A percentile compares a stretch with the other conserved stretches of the same genome.
Evolutionary conservation across 306 rosid genomes (phyloP).

Genomic region (Amphicarpaea edgeworthii): DNA sequence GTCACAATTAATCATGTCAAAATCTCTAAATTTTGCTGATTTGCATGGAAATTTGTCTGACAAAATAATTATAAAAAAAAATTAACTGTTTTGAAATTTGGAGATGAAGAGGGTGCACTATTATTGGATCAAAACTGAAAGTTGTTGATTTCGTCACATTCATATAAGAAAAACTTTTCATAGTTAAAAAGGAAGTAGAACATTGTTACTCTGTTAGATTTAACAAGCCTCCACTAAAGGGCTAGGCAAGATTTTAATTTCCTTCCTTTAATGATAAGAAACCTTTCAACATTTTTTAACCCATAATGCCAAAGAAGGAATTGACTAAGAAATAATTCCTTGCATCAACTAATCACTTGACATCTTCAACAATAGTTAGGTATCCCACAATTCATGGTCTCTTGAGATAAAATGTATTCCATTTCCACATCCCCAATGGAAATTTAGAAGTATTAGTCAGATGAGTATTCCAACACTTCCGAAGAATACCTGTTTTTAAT

Average conservation of each 20-base stretch:
- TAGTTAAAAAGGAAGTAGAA: not conserved
- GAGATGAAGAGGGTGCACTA: slow-evolving; percentile 3
- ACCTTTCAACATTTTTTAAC: not conserved
- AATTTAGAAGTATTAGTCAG: not conserved
- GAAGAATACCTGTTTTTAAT: too few species aligned
- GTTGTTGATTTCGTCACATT: not conserved
- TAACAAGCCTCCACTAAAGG: not conserved
- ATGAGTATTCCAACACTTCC: not conserved
- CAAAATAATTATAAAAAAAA: not conserved
- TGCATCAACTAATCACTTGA: not conserved
- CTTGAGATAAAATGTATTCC: not conserved
- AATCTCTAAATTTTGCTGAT: slow-evolving; percentile 35
- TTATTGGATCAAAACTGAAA: slow-evolving; percentile 16
- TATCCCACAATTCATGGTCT: not conserved
- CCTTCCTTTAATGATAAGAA: not conserved
- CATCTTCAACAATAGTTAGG: not conserved
- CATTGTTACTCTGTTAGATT: not conserved
- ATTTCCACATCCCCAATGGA: not conserved
- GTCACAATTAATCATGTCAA: slow-evolving; percentile 41
- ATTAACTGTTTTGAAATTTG: not conserved
- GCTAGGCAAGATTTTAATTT: not conserved
- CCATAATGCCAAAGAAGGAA: not conserved
- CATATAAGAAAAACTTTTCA: not conserved
- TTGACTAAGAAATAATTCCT: not conserved
- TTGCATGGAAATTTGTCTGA: slow-evolving; percentile 11